Percentiles rank a stretch among this genome's conserved stretches.
Conservation (phyloP, 2,329 filamentous ascomycete species). For the Alternaria ethzedia region DNA sequence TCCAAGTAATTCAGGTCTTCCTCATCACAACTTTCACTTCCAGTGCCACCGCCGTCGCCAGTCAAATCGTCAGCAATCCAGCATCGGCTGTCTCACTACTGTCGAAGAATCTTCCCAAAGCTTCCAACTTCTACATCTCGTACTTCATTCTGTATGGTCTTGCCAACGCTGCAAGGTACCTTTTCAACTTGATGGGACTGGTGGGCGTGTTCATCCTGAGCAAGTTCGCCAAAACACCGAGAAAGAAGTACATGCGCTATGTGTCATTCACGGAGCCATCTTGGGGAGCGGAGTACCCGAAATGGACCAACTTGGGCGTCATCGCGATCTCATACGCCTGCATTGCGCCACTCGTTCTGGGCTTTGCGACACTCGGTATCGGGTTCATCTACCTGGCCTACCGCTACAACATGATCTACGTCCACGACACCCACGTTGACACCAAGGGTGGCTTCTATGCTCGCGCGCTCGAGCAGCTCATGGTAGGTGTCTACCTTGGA, state of each 20-base stretch:
- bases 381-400: slow-evolving; percentile 55
- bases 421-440: slow-evolving; percentile 55
- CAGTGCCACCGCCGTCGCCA: slow-evolving; percentile 68
- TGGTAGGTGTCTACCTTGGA: slow-evolving; percentile 56
- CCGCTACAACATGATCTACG: slow-evolving; percentile 58
- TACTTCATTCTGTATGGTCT: slow-evolving; percentile 90
- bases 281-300: slow-evolving; percentile 56
- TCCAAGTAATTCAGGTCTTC: slow-evolving; percentile 93
- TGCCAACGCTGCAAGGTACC: slow-evolving; percentile 35
- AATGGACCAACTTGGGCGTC: slow-evolving; percentile 54
- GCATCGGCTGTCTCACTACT: slow-evolving; percentile 67
- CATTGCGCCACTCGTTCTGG: slow-evolving; percentile 56
- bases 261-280: slow-evolving; percentile 52
- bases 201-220: slow-evolving; percentile 85
- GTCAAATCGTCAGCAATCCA: slow-evolving; percentile 68
- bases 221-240: slow-evolving; percentile 58
- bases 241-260: slow-evolving; percentile 39
- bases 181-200: slow-evolving; percentile 80
- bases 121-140: slow-evolving; percentile 93
- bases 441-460: slow-evolving; percentile 56
- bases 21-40: slow-evolving; percentile 83
- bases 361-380: slow-evolving; percentile 55
- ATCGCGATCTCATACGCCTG: slow-evolving; percentile 56
- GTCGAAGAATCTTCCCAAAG: slow-evolving; percentile 76
- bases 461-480: slow-evolving; percentile 55